These are phyloP conservation scores for Pisolithus marmoratus DNA, from an alignment of 768 basidiomycete genomes.

Conservation along the genomic window DNA sequence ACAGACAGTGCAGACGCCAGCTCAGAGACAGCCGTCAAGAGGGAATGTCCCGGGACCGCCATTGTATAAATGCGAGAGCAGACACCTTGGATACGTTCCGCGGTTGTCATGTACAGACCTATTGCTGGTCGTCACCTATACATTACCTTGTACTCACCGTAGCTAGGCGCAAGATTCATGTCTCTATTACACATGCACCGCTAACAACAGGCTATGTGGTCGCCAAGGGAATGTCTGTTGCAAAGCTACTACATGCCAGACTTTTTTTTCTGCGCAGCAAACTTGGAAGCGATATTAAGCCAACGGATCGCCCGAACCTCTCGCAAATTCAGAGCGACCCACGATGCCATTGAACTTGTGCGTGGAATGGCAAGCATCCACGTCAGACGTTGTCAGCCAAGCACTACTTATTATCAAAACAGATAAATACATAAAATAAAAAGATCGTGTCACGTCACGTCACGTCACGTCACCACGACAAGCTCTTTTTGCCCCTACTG, in stretches of 20 bases:
- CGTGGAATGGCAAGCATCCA: no score
- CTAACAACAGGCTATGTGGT: conserved; percentile 43
- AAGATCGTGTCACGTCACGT: conserved; percentile 11
- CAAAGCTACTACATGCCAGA: not conserved
- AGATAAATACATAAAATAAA: no score
- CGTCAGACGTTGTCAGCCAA: no score
- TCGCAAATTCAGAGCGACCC: not conserved
- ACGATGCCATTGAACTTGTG: no score
- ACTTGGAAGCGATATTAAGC: no score
- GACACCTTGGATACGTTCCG: conserved; percentile 32
- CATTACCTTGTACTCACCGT: not conserved
- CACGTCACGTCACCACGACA: conserved; percentile 13
- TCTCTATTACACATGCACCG: conserved; percentile 19
- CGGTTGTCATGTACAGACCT: conserved; percentile 26
- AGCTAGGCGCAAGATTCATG: not conserved
- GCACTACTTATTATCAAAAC: no score
- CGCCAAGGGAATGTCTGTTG: conserved; percentile 52
- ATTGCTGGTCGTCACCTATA: conserved; percentile 28
- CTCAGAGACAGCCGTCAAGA: conserved; percentile 8
- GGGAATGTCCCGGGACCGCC: conserved; percentile 7
- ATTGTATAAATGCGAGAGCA: conserved; percentile 20
- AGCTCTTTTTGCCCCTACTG: conserved; percentile 8
- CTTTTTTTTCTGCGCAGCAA: no score
- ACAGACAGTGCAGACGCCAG: conserved; percentile 26
- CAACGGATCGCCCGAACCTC: no score